Evolutionary conservation across 345 rosid species (phyloP).

Genomic region (Eucalyptus lansdowneana): DNA sequence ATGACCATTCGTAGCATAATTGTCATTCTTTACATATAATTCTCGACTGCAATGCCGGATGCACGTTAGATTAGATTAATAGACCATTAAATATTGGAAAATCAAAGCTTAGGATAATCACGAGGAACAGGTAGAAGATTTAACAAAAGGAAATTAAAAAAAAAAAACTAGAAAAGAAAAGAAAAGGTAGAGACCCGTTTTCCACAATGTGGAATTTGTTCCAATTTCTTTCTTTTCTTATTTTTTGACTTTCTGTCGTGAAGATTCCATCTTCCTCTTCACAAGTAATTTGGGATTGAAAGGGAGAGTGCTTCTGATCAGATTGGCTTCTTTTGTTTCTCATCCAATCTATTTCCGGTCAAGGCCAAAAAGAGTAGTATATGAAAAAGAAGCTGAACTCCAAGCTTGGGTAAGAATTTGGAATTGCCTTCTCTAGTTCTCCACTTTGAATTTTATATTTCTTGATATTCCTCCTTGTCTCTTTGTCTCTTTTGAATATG

Average conservation of each 20-base stretch:
- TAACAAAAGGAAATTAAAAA: neutral
- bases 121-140: neutral
- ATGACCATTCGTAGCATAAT: neutral
- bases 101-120: neutral
- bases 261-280: neutral
- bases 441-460: neutral
- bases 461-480: neutral
- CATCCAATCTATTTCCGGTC: neutral
- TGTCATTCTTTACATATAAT: neutral
- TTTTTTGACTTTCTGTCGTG: neutral
- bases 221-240: neutral
- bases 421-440: neutral
- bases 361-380: neutral
- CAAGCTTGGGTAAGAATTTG: neutral
- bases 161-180: neutral
- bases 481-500: neutral
- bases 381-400: neutral
- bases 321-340: neutral
- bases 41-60: neutral
- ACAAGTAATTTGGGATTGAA: neutral
- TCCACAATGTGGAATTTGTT: neutral
- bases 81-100: neutral
- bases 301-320: neutral
- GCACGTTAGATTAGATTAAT: neutral
- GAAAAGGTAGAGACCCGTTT: neutral